Base-by-base conservation (phyloP, 1,139 yeast genomes). In the Candida labiduridarum region DNA sequence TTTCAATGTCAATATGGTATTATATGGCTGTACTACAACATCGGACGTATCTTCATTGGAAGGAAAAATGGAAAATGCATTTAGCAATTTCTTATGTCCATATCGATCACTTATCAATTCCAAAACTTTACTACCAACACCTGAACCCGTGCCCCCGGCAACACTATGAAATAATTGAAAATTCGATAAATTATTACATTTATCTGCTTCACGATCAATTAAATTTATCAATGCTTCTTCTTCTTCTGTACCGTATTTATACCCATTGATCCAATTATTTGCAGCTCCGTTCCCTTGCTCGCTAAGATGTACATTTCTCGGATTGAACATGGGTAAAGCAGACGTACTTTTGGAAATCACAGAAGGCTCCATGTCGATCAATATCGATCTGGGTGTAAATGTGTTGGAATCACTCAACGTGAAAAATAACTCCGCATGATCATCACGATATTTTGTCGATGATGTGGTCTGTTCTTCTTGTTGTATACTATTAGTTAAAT, bases 141-240 rank as follows among this genome's bases (percentile, higher is more conserved):
- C 99, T 0, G 97, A 88, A 0, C 99, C 99, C 0, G 99, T 94
- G 35, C 99, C 99, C 25, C 99, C 99, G 0, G 97, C 98, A n/a
- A 95, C 96, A 14, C 97, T 89, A 66, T 94, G 99, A 51, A 92
- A 69, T 56, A 94, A 71, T 72, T 91, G 96, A 66, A 95, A 94
- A 6, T 96, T 96, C 55, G 91, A 94, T 49, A 92, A 72, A 52
- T 89, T 87, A 55, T 94, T 99, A 60, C 97, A 87, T 39, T 89
- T 87, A 63, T 94, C 99, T 41, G 92, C 80, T 61, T 94, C 98
- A 53, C 96, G 78, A 63, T 92, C 97, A 44, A 94, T 79, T 79
- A 92, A 83, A 61, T 90, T 94, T 55, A 89, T 61, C 44, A 94
- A 72, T 19, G 83, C 85, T 49, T 91, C 97, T 49, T 81, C 79